phyloP scores from a whole-genome alignment of 495 filamentous ascomycete species.

The Podospora comata region DNA sequence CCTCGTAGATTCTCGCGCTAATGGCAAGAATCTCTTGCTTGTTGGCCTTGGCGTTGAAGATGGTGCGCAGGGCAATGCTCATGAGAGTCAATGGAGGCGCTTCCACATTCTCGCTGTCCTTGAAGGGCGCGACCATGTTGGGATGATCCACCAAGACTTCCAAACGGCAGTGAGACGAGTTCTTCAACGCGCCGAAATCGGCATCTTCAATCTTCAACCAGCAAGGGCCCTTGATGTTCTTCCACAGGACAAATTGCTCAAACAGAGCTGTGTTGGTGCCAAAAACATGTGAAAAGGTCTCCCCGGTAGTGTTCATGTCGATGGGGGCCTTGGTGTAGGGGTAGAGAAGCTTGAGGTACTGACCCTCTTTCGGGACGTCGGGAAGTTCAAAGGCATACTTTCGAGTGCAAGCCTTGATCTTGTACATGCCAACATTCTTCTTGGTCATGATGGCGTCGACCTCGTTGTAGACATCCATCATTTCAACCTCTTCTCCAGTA shows the following conservation, averaged over 20 bases:
- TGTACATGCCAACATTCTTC: conserved; percentile 79
- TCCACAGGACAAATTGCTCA: conserved; percentile 97
- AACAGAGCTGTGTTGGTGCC: conserved; percentile 92
- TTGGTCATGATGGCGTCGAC: conserved; percentile 81
- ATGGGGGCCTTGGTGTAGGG: conserved; percentile 74
- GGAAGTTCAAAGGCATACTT: conserved; percentile 96
- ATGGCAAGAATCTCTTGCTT: conserved; percentile 92
- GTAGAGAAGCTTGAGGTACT: conserved; percentile 92
- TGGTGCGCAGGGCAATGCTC: conserved; percentile 85
- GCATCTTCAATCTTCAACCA: conserved; percentile 87
- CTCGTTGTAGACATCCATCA: conserved; percentile 87
- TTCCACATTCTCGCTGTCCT: conserved; percentile 73
- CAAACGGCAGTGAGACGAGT: conserved; percentile 94
- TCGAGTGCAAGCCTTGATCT: conserved; percentile 82
- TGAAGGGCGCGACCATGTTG: conserved; percentile 62
- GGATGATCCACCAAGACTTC: conserved; percentile 80
- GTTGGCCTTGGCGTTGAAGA: conserved; percentile 87
- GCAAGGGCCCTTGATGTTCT: conserved; percentile 96
- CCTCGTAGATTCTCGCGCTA: conserved; percentile 87
- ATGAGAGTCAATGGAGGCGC: conserved; percentile 87
- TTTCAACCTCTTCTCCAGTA: conserved; percentile 76
- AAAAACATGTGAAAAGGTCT: conserved; percentile 93
- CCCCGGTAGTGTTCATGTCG: conserved; percentile 60
- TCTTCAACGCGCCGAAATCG: conserved; percentile 79
- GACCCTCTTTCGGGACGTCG: conserved; percentile 78